Base-by-base conservation (phyloP, 2,329 filamentous ascomycete genomes). In the Fulvia fulva region DNA sequence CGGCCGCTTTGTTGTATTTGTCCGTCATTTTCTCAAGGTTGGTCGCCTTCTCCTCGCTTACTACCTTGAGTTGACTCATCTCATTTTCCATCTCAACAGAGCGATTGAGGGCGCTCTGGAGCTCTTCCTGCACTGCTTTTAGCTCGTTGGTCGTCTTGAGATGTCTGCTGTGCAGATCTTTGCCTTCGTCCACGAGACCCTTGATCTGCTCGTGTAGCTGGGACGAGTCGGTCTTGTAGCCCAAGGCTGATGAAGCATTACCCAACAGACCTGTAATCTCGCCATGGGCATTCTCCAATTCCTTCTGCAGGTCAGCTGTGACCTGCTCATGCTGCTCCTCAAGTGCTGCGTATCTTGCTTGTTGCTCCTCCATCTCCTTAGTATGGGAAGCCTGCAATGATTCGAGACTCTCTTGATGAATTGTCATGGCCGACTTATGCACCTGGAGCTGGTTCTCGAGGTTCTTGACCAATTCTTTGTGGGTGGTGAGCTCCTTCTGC, bases 1-100 rank as follows among this genome's bases (percentile, higher is more conserved):
- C 86, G 44, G 90, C 89, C 74, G 94, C 95, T 81, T 96, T 97
- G 78, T 91, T 87, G 80, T 95, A 96, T 76, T 84, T 84, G 16
- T 79, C 77, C 22, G 76, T 78, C 56, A 86, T 77, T 63, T 78
- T 78, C 62, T 82, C 79, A 23, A 87, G 78, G 65, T 85, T 83
- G 61, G 79, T 79, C 43, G 84, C 73, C 55, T 81, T 81, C 59
- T 82, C 78, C 52, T 84, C 79, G 62, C 84, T 79, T 63, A 78
- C 72, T 21, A 67, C 60, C 67, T 78, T 78, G 21, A 81, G 69
- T 64, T 80, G 77, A 19, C 70, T 74, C 34, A 79, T 68, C 59
- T 78, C 75, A 47, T 66, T 68, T 65, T 79, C 77, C 23, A 80
- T 70, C 32, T 70, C 71, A 14, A 70, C 66, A 25, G 73, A 71